A percentile compares a stretch with the other conserved stretches of the same genome.
These are phyloP conservation scores for Pythium biforme DNA, from an alignment of 352 stramenopile genomes.

Conservation along the genomic window DNA sequence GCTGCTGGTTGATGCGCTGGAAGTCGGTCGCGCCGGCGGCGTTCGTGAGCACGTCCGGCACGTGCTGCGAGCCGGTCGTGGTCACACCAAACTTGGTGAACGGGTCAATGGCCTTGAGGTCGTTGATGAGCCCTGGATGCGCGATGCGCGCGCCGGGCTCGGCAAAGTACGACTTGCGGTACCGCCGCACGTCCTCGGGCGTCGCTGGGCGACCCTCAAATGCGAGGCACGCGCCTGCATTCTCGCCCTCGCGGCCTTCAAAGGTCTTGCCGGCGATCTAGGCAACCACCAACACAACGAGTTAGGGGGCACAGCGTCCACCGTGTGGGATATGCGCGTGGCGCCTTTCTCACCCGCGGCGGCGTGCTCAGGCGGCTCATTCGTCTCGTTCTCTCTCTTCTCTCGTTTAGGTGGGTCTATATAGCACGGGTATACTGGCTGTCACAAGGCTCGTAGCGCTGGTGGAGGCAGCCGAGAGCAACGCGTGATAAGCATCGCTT, in stretches of 20 bases:
- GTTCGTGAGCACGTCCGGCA: constrained; percentile 55
- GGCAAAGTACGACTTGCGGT: constrained; percentile 83
- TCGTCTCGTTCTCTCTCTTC: neutral
- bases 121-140: constrained; percentile 77
- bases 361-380: constrained; percentile 26
- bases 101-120: constrained; percentile 64
- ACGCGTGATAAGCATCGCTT: constrained; percentile 1
- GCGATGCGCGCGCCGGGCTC: constrained; percentile 72
- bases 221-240: constrained; percentile 48
- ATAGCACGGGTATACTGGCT: too few relatives aligned
- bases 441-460: too few relatives aligned
- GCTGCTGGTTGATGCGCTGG: constrained; percentile 64
- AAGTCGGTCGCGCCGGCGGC: constrained; percentile 43
- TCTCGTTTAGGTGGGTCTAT: too few relatives aligned
- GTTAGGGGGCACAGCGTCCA: too few relatives aligned
- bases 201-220: constrained; percentile 62
- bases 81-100: constrained; percentile 64
- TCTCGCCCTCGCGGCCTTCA: constrained; percentile 38
- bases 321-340: too few relatives aligned
- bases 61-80: constrained; percentile 69
- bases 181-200: constrained; percentile 70
- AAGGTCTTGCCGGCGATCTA: constrained; percentile 48
- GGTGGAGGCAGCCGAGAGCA: neutral
- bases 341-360: constrained; percentile 14
- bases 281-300: neutral